Conservation (phyloP, 768 basidiomycete genomes). For the Mycena rosella region DNA sequence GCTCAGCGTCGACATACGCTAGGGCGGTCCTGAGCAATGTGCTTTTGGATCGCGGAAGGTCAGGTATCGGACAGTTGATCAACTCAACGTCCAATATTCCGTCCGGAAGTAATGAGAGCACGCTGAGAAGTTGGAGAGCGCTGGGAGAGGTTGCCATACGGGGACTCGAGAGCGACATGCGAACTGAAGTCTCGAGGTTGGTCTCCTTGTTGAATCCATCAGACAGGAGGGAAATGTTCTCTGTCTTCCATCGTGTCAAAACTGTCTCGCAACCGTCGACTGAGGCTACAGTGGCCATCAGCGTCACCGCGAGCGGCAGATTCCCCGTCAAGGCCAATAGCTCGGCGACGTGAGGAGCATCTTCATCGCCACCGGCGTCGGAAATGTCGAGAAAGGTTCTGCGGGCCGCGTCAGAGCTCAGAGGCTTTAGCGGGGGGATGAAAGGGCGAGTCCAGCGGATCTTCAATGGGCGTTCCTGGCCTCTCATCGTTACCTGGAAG, state of each 20-base stretch:
- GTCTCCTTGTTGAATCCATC: constrained; percentile 18
- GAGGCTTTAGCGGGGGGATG: constrained; percentile 1
- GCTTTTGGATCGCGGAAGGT: neutral
- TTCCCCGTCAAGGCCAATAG: constrained; percentile 18
- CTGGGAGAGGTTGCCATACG: neutral
- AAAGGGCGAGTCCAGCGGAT: constrained; percentile 28
- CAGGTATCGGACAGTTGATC: neutral
- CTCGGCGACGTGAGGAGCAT: neutral
- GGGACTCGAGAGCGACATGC: constrained; percentile 17
- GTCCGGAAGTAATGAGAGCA: neutral
- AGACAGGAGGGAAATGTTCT: constrained; percentile 10
- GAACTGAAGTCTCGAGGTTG: constrained; percentile 20
- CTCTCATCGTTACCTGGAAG: too few species aligned
- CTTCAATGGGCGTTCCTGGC: too few species aligned
- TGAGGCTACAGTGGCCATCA: too few species aligned
- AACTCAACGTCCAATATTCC: neutral
- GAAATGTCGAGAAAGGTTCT: constrained; percentile 16
- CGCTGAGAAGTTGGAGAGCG: neutral
- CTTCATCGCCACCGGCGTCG: neutral
- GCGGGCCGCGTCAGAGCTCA: constrained; percentile 6
- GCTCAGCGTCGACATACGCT: neutral
- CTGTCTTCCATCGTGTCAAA: constrained; percentile 10
- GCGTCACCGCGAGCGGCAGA: constrained; percentile 3
- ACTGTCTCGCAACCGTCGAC: neutral
- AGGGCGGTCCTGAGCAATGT: neutral